Base-by-base conservation (phyloP, 129 eudicot species). In the Flaveria brownii region DNA sequence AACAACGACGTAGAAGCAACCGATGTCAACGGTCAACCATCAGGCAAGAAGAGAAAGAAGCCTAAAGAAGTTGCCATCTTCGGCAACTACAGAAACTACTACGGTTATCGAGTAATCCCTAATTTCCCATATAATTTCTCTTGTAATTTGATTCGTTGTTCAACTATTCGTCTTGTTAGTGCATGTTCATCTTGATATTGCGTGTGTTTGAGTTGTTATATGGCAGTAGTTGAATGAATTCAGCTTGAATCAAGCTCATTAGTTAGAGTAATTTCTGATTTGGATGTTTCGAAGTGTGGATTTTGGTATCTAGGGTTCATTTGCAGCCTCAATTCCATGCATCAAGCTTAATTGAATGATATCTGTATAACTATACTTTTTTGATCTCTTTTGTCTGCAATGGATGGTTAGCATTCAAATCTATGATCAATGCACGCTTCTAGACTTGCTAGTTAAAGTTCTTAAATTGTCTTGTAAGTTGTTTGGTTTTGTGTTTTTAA, bases 71-170 rank as follows among this genome's bases (percentile, higher is more conserved):
- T 87, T 23, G 96, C 96, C 71, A 80, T 89, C 16, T 93, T 82
- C 61, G 98, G 98, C 16, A 93, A 93, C 62, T 93, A 93, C 91
- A 80, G 92, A 71, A 82, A 87, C 65, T 93, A 93, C 80, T 93
- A 93, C 77, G 87, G 91, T 20, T 93, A 93, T 74, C 88, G 98
- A 1, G 97, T 93, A 85, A 70, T 74, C 73, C 81, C 81, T 50
- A 73, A 45, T 77, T 51, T 16, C 52, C 43, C 46, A 57, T 42
- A 17, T 63, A 60, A 9, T 9, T 28, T 70, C 33, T 50, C 46
- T 46, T 42, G 11, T 63, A 43, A 9, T 14, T 28, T 70, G 33
- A 5, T 49, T 65, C 26, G 13, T 61, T 42, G 15, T 56, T 50
- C 15, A 5, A 22, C 20, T 54, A 20, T 18, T 57, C 13, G 4